Base-by-base conservation (phyloP, 768 basidiomycete genomes). In the Tulasnella sp. region DNA sequence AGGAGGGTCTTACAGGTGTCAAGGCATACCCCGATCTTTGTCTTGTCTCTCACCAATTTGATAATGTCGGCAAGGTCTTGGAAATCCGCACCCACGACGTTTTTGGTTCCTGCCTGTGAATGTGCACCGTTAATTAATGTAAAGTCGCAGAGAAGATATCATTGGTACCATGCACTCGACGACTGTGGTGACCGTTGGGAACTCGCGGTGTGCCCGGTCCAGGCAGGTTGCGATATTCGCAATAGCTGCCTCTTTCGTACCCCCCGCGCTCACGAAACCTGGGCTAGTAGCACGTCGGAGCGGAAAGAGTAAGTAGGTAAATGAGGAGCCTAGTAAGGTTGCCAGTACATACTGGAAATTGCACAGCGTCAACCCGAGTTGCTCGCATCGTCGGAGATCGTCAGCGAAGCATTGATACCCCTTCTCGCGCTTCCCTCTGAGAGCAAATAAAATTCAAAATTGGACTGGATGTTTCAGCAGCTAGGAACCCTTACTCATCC, bases 351-450 rank as follows among this genome's bases (percentile, higher is more conserved):
- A 95, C 95, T 96, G 95, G 84, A 96, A 94, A 83, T 96, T 96
- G 84, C 94, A 96, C 7, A 92, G 84, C 77, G 87, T 85, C 27
- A 96, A 87, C 0, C 92, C 94, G 24, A 97, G 88, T 80, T 88
- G 88, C 82, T 95, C 93, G 82, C 94, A 95, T 74, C 95, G 87
- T 83, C 88, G 88, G 36, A 96, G 85, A 79, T 97, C 95, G 79
- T 96, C 95, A 10, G 95, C 82, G 84, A 97, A 96, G 83, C 94
- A 96, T 27, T 89, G 87, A 80, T 91, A 94, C 0, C 91, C 91
- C 81, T 93, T 93, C 81, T 90, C 87, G 1, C 92, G 88, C 80
- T 93, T 94, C 31, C 87, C 86, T 10, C 92, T 93, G 71, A 5
- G 18, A 34, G 1, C 14, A 34, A 52, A 78, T 71, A 62, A 52